Base-by-base conservation (phyloP, 257 asterid species). In the Verbena officinalis region DNA sequence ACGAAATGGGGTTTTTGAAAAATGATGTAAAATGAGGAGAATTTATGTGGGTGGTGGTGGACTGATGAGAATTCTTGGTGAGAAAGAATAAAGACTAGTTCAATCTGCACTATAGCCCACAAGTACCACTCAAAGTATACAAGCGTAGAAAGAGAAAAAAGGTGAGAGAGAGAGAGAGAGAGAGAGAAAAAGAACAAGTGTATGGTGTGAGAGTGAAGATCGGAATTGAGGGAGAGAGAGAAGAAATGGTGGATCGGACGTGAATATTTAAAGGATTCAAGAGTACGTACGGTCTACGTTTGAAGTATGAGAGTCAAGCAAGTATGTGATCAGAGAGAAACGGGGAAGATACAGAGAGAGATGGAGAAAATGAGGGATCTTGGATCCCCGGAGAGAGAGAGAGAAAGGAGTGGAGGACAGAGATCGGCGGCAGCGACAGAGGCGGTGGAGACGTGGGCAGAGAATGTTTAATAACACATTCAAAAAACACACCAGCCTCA, bases 201-300 rank as follows among this genome's bases (percentile, higher is more conserved):
- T 65, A 21, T n/a, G 72, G 67, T 15, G 31, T 13, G 49, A 24
- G 67, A 64, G 71, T 1, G 67, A 55, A 45, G 9, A 23, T 22
- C 8, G 73, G 65, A 61, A 55, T 21, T 12, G 10, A 7, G 36
- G 68, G 45, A 23, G 68, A 48, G 63, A 36, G 40, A 36, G 40
- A 27, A 27, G 33, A 5, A 27, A 27, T n/a, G n/a, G n/a, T n/a
- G 4, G 36, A 30, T 30, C 36, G n/a, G n/a, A 30, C 36, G 36
- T 3, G 36, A 7, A 30, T 3, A 30, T 3, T 2, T 3, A 30
- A 62, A 9, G 21, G 52, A 42, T 14, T 44, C 9, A 13, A 43
- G 0, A 0, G 20, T 16, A 52, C 4, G 13, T 1, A 10, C 0
- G 49, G 3, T 7, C 20, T n/a, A 5, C 4, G 51, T 15, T 48